phyloP scores from a whole-genome alignment of 1,284 basidiomycete genomes.

The Chondrostereum purpureum region DNA sequence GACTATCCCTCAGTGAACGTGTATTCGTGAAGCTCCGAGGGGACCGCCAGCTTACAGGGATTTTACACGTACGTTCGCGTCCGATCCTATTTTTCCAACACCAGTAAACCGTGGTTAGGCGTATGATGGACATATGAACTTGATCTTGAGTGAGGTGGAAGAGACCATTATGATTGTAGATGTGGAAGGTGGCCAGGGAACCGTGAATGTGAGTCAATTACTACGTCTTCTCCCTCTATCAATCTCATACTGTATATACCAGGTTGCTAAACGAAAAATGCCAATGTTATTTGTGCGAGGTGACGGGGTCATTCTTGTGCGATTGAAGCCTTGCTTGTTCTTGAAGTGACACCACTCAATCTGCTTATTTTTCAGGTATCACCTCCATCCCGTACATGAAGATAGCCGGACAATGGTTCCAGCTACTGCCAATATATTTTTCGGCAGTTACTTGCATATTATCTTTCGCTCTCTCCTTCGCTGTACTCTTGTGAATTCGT shows the following conservation, averaged over 20 bases:
- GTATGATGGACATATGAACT: constrained; percentile 99
- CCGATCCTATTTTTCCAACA: constrained; percentile 12
- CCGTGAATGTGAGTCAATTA: constrained; percentile 51
- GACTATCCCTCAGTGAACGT: constrained; percentile 92
- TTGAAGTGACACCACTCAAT: constrained; percentile 8
- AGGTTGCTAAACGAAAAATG: constrained; percentile 92
- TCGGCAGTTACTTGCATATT: constrained; percentile 19
- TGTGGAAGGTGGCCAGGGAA: constrained; percentile 49
- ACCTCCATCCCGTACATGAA: constrained; percentile 60
- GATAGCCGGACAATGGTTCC: constrained; percentile 1
- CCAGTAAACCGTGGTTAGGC: constrained; percentile 49
- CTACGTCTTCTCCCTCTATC: constrained; percentile 1
- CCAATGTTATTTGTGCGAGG: constrained; percentile 98
- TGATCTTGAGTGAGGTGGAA: constrained; percentile 95
- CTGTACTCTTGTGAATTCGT: too few relatives aligned
- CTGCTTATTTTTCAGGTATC: constrained; percentile 47
- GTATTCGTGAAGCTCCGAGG: constrained; percentile 96
- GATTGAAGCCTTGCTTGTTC: constrained; percentile 25
- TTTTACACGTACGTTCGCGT: constrained; percentile 73
- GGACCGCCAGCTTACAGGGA: constrained; percentile 88
- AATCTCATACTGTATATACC: constrained; percentile 4
- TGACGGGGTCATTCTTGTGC: constrained; percentile 87
- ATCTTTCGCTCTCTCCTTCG: background rate
- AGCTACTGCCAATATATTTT: constrained; percentile 28
- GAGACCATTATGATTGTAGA: constrained; percentile 95